These are phyloP conservation scores for Friedmanniomyces simplex DNA, from an alignment of 495 filamentous ascomycete genomes.

Conservation along the genomic window DNA sequence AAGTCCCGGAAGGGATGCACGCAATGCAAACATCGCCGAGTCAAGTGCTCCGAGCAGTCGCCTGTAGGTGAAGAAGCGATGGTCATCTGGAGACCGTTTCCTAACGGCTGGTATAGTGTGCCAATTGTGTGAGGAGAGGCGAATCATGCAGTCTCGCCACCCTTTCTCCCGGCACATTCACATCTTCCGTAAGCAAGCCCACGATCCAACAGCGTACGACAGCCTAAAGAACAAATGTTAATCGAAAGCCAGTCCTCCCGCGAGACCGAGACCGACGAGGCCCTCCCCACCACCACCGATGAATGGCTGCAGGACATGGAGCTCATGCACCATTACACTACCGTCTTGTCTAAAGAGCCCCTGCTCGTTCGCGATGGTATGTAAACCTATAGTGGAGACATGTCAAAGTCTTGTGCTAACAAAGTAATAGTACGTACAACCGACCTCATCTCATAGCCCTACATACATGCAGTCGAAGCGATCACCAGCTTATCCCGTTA, in stretches of 20 bases:
- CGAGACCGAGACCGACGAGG: neutral
- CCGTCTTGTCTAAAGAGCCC: neutral
- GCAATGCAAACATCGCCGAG: constrained; percentile 2
- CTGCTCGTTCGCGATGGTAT: neutral
- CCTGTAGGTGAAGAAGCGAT: neutral
- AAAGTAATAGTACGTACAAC: no score
- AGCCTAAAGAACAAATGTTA: neutral
- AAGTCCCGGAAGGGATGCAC: constrained; percentile 6
- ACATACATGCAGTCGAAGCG: no score
- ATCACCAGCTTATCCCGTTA: no score
- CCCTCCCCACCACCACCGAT: neutral
- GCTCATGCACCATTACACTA: constrained; percentile 17
- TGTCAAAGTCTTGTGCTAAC: no score
- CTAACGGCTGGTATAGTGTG: neutral
- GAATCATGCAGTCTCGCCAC: neutral
- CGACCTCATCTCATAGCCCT: no score
- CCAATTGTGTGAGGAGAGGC: constrained; percentile 5
- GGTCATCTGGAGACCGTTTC: neutral
- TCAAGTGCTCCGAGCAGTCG: constrained; percentile 5
- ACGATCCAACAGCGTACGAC: no score
- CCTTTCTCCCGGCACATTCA: neutral
- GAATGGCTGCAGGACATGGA: constrained; percentile 20
- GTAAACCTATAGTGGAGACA: neutral
- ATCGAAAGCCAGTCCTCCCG: neutral
- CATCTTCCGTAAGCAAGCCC: neutral